Base-by-base conservation (phyloP, 108 stramenopile genomes). In the Cylindrotheca closterium region DNA sequence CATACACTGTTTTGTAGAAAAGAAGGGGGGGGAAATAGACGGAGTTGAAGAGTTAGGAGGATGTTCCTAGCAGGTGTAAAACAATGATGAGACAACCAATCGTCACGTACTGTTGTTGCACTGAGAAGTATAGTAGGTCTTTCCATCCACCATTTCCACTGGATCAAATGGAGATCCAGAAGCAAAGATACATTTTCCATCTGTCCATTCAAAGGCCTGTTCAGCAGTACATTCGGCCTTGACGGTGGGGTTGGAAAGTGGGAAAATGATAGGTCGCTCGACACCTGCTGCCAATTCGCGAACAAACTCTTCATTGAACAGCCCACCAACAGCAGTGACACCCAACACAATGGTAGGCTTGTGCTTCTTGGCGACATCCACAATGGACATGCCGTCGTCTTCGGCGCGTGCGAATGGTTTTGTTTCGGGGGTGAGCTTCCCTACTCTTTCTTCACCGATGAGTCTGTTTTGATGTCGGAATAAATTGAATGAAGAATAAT, bases 141-240 rank as follows among this genome's bases (percentile, higher is more conserved):
- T 66, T 18, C 83, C 93, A 67, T 88, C 82, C 10, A 70, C 47
- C 76, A 92, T 67, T 47, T 80, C 58, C 10, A 99, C 96, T 24
- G 93, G 85, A 65, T 88, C 94, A 81, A 99, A 99, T 2, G 98
- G 98, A n/a, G 88, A 91, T 5, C 98, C 98, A 28, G 83, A 83
- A 19, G 95, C 96, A 79, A 98, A 97, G 59, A 99, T 85, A 55
- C 88, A 90, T 10, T 71, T 77, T 24, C 97, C 99, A 21, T 95
- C 68, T 3, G 98, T 95, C 97, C 98, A 98, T 79, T 83, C 81
- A 74, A 96, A 97, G 1, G 99, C 99, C 78, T 99, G 93, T 70
- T 86, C 82, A 37, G 98, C 96, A 3, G 98, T 93, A 63, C 98
- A 98, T 68, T 99, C 97, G 21, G 97, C 96, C 60, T 90, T 94